Evolutionary conservation across 192 early-diverging fungal genomes (phyloP).

Genomic region (Coemansia sp.): DNA sequence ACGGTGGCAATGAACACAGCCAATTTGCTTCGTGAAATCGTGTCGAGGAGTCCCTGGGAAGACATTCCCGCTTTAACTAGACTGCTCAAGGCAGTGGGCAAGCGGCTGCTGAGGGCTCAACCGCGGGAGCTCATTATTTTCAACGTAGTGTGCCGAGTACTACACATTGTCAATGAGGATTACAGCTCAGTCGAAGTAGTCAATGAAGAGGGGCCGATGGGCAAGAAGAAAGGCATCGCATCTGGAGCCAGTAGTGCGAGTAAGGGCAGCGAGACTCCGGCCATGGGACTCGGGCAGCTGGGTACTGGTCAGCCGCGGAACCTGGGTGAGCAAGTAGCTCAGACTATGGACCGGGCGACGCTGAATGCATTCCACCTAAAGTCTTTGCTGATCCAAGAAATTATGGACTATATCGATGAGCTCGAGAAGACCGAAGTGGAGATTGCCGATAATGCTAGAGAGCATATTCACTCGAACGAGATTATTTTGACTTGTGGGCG

Average conservation of each 20-base stretch:
- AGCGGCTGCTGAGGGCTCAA: constrained; percentile 72
- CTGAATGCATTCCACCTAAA: constrained; percentile 62
- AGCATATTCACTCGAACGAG: constrained; percentile 95
- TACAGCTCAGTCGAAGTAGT: constrained; percentile 27
- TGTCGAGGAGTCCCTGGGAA: constrained; percentile 76
- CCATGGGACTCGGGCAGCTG: constrained; percentile 38
- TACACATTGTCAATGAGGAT: constrained; percentile 81
- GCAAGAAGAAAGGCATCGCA: background rate
- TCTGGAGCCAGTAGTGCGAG: constrained; percentile 15
- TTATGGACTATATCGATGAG: constrained; percentile 89
- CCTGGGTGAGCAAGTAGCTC: constrained; percentile 63
- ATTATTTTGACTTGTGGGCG: constrained; percentile 92
- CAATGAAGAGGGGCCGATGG: constrained; percentile 1
- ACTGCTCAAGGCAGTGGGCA: constrained; percentile 71
- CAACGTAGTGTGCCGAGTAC: constrained; percentile 83
- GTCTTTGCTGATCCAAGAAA: constrained; percentile 74
- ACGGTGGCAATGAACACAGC: constrained; percentile 73
- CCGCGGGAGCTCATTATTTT: constrained; percentile 83
- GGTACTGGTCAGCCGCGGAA: constrained; percentile 26
- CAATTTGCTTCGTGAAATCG: constrained; percentile 72
- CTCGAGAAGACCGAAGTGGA: constrained; percentile 75
- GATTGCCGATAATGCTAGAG: constrained; percentile 82
- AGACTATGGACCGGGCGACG: constrained; percentile 36
- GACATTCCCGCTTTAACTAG: constrained; percentile 63
- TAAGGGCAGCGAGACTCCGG: constrained; percentile 31